Conservation (phyloP, 2,329 filamentous ascomycete genomes). For the Ceratocystis colombiana region DNA sequence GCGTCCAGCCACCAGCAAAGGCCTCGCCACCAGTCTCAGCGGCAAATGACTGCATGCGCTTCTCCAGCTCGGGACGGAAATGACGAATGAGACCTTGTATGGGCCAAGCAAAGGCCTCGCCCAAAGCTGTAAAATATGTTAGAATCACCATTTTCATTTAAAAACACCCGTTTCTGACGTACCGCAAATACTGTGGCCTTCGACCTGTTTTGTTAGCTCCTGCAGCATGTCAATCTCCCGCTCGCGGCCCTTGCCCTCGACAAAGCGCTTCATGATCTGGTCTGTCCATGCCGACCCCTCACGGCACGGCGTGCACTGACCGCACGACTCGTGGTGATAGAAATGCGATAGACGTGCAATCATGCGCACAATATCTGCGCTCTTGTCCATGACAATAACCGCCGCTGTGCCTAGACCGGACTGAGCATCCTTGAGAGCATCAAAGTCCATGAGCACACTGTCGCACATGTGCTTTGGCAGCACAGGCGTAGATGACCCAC, state of each 20-base stretch:
- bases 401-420: slow-evolving; percentile 94
- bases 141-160: neutral
- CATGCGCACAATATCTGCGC: slow-evolving; percentile 85
- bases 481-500: slow-evolving; percentile 92
- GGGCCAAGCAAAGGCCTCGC: slow-evolving; percentile 97
- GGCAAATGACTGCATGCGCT: slow-evolving; percentile 72
- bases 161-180: slow-evolving; percentile 34
- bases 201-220: slow-evolving; percentile 97
- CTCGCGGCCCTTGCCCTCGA: slow-evolving; percentile 76
- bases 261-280: slow-evolving; percentile 96
- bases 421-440: slow-evolving; percentile 94
- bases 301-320: slow-evolving; percentile 98
- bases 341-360: slow-evolving; percentile 91
- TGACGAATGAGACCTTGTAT: slow-evolving; percentile 96
- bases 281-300: slow-evolving; percentile 99
- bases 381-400: slow-evolving; percentile 99
- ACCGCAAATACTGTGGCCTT: slow-evolving; percentile 98
- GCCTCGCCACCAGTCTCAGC: slow-evolving; percentile 61
- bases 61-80: slow-evolving; percentile 93
- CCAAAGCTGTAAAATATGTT: slow-evolving; percentile 50
- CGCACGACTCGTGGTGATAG: slow-evolving; percentile 97
- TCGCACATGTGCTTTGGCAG: slow-evolving; percentile 84
- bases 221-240: slow-evolving; percentile 99
- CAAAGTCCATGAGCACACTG: slow-evolving; percentile 97
- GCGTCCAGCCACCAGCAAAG: slow-evolving; percentile 79